Conservation (phyloP, 306 rosid species). For the Lotus japonicus region DNA sequence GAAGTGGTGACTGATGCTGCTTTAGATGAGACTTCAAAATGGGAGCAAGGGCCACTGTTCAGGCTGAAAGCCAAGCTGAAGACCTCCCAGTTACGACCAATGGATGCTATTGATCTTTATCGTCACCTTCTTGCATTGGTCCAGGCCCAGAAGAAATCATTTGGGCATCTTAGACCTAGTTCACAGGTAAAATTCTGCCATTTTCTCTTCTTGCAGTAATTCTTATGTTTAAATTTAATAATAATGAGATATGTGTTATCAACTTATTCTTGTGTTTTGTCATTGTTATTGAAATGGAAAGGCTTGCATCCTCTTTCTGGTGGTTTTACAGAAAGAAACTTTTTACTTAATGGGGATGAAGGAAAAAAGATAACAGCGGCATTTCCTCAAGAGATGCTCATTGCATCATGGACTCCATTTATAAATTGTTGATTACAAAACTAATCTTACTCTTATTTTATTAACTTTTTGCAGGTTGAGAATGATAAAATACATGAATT, state of each 20-base stretch:
- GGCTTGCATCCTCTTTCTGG: conserved; percentile 2
- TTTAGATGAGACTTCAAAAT: conserved; percentile 81
- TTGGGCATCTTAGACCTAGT: conserved; percentile 41
- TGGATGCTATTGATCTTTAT: conserved; percentile 88
- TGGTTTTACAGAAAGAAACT: neutral
- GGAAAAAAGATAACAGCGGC: neutral
- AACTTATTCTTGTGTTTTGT: neutral
- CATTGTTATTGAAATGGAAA: neutral
- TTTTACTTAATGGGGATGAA: neutral
- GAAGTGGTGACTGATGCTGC: conserved; percentile 91
- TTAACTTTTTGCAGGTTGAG: conserved; percentile 40
- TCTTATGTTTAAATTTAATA: neutral
- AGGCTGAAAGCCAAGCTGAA: conserved; percentile 82
- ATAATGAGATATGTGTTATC: neutral
- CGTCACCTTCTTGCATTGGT: conserved; percentile 89
- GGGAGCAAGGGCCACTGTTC: conserved; percentile 92
- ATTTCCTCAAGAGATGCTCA: neutral
- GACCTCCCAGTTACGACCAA: conserved; percentile 62
- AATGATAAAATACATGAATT: conserved; percentile 59
- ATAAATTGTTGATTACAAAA: neutral
- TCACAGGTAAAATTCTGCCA: conserved; percentile 49
- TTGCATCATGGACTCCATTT: neutral
- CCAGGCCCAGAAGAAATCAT: conserved; percentile 84
- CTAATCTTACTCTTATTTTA: conserved; percentile 6
- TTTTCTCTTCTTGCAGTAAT: neutral